Base-by-base conservation (phyloP, 495 filamentous ascomycete genomes). In the Annulohypoxylon nitens region DNA sequence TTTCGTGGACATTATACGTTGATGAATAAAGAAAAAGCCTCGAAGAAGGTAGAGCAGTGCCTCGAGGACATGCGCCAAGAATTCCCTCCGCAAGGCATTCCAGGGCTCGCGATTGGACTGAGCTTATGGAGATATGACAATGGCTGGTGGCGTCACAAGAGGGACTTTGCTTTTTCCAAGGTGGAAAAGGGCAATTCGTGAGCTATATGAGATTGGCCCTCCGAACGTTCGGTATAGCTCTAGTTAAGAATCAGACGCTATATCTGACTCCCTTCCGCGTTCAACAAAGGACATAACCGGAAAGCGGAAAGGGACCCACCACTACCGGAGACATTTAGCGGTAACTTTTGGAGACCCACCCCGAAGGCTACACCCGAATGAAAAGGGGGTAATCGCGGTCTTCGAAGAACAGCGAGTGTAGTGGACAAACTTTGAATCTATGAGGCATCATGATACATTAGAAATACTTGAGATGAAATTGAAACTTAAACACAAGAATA, bases 41-140 rank as follows among this genome's bases (percentile, higher is more conserved):
- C 2, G 7, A 12, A 12, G 0, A 41, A 41, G 7, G 34, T 36
- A 36, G 34, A 6, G 10, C 34, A 36, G 34, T 36, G 34, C 10
- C 37, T 41, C 12, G 8, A 10, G 10, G 37, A 41, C 7, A 10
- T 41, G 10, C 10, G 10, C 2, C 37, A 0, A 3, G 37, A 41
- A 12, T 41, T 41, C 7, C 37, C 10, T 12, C 12, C 37, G 37
- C 9, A 9, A 12, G 62, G 62, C 0, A 57, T 26, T 57, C 48
- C 62, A 18, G 48, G 69, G 1, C 61, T 10, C 4, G 55, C 48
- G 37, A 34, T 66, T 1, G 62, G 69, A 20, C 41, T 62, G 18
- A 66, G 55, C 33, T 57, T 71, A 33, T 71, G 57, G 69, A 47
- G 39, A 18, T 71, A 71, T 30, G 55, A 62, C 57, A 37, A 33